phyloP scores from a whole-genome alignment of 495 filamentous ascomycete genomes.

The Letharia columbiana region DNA sequence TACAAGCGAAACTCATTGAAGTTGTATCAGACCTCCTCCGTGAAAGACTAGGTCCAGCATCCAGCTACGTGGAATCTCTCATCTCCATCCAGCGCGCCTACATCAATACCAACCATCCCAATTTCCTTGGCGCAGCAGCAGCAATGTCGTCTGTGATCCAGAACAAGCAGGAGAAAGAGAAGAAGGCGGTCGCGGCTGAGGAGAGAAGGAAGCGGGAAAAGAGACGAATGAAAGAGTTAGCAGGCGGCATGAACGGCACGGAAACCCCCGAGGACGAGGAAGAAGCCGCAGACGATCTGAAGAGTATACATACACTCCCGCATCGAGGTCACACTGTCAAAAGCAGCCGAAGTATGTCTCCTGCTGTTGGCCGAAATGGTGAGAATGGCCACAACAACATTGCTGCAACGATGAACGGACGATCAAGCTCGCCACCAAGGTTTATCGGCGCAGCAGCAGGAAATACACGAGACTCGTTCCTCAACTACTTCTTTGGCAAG shows the following conservation, averaged over 20 bases:
- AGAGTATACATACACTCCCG: slow-evolving; percentile 43
- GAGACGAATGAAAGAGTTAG: slow-evolving; percentile 70
- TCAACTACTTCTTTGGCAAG: slow-evolving; percentile 98
- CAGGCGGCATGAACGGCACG: slow-evolving; percentile 59
- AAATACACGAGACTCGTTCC: slow-evolving; percentile 70
- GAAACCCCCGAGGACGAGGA: slow-evolving; percentile 65
- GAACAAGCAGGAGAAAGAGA: slow-evolving; percentile 87
- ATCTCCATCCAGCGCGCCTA: slow-evolving; percentile 97
- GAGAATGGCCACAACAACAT: slow-evolving; percentile 47
- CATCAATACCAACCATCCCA: slow-evolving; percentile 99
- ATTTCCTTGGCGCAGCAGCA: slow-evolving; percentile 95
- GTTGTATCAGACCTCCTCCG: slow-evolving; percentile 94
- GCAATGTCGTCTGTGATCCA: slow-evolving; percentile 95
- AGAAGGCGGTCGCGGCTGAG: slow-evolving; percentile 67
- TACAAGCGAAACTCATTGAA: slow-evolving; percentile 96
- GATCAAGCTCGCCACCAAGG: slow-evolving; percentile 53
- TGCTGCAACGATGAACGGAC: slow-evolving; percentile 59
- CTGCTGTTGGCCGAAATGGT: slow-evolving; percentile 55
- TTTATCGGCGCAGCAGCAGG: slow-evolving; percentile 45
- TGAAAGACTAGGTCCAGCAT: slow-evolving; percentile 81
- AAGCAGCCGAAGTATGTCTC: slow-evolving; percentile 67
- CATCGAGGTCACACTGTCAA: slow-evolving; percentile 54
- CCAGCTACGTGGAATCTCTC: slow-evolving; percentile 85
- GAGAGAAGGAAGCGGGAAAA: slow-evolving; percentile 78
- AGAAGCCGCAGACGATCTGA: slow-evolving; percentile 41